Conservation (phyloP, 208 protist genomes). For the Acanthamoeba sp. region DNA sequence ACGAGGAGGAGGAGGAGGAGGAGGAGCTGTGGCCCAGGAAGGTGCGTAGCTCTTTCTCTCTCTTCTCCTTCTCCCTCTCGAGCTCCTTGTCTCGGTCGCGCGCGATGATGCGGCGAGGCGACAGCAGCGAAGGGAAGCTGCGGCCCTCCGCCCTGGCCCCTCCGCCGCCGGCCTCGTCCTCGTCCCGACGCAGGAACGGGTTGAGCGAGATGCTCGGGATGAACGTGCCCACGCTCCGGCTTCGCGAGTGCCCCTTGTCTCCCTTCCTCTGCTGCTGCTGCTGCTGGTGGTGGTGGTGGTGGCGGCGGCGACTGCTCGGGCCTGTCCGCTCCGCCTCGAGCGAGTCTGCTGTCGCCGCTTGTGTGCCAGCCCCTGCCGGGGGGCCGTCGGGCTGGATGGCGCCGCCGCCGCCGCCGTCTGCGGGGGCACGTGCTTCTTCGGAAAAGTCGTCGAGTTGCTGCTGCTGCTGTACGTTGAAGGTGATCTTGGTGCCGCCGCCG, state of each 20-base stretch:
- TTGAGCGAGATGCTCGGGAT: background rate
- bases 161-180: background rate
- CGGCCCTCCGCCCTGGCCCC: background rate
- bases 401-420: too few species aligned
- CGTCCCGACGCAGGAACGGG: background rate
- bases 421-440: too few species aligned
- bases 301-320: too few species aligned
- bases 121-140: background rate
- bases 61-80: background rate
- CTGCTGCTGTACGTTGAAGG: background rate
- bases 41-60: background rate
- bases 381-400: too few species aligned
- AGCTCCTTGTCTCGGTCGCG: background rate
- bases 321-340: too few species aligned
- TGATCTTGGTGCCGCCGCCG: background rate
- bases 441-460: too few species aligned
- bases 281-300: background rate
- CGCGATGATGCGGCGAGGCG: background rate
- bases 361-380: too few species aligned
- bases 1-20: background rate
- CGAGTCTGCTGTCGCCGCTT: too few species aligned
- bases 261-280: background rate
- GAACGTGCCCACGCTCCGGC: conserved; percentile 6
- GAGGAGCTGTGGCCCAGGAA: background rate
- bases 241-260: background rate